phyloP scores from a whole-genome alignment of 164 flowering plant species.

The Liriodendron chinense region DNA sequence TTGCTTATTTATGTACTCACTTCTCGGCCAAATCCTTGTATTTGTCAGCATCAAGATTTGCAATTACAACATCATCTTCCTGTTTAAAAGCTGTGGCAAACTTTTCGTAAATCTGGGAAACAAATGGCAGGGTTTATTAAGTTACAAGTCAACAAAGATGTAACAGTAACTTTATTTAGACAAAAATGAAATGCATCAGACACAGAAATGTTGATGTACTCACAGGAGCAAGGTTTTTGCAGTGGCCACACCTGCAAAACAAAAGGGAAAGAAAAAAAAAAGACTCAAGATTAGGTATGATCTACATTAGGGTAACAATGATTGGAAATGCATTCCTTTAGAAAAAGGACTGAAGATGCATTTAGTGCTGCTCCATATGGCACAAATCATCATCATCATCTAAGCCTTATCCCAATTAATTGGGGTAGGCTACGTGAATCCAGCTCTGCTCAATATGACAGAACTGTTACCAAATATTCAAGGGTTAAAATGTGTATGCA shows the following conservation, averaged over 20 bases:
- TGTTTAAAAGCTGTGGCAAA: conserved; percentile 83
- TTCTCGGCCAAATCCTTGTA: conserved; percentile 69
- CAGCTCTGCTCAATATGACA: not conserved
- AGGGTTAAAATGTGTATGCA: not conserved
- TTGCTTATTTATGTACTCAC: conserved; percentile 17
- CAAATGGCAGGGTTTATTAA: not conserved
- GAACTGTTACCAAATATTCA: not conserved
- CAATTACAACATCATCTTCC: conserved; percentile 84
- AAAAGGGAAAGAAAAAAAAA: not conserved
- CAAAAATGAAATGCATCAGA: not conserved
- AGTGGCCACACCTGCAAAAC: conserved; percentile 92
- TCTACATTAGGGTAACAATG: not conserved
- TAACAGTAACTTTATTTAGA: not conserved
- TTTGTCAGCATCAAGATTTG: conserved; percentile 92
- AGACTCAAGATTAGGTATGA: not conserved
- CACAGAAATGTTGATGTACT: conserved; percentile 23
- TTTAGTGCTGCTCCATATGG: not conserved
- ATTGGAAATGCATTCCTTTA: not conserved
- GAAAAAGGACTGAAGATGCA: too few species aligned
- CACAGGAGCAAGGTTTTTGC: conserved; percentile 96
- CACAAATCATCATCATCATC: not conserved
- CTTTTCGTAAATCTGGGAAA: conserved; percentile 74
- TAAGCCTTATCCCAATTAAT: not conserved
- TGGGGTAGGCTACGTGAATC: not conserved
- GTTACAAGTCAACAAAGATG: not conserved